A percentile compares a stretch with the other conserved stretches of the same genome.
Conservation (phyloP, 2,329 filamentous ascomycete species). For the Xylaria sp. region DNA sequence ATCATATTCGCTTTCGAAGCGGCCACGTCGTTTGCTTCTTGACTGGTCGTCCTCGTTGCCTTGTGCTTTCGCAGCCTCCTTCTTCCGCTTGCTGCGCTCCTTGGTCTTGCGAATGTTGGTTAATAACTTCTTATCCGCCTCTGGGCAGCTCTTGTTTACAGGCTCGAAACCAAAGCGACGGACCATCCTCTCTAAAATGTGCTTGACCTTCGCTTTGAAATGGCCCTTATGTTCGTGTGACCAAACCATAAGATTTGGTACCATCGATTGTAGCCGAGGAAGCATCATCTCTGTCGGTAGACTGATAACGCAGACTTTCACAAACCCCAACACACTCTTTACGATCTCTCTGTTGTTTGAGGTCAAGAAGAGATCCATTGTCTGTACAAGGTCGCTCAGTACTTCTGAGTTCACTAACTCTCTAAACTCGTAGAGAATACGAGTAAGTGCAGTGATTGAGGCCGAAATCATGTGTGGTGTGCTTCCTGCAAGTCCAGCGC, state of each 20-base stretch:
- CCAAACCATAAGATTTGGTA: conserved; percentile 95
- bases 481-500: conserved; percentile 89
- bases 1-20: conserved; percentile 93
- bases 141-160: conserved; percentile 83
- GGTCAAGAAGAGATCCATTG: conserved; percentile 94
- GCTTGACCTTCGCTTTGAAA: conserved; percentile 97
- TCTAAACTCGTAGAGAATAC: conserved; percentile 94
- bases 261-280: conserved; percentile 78
- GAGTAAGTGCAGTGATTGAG: conserved; percentile 92
- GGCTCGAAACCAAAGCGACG: conserved; percentile 86
- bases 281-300: conserved; percentile 83
- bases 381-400: conserved; percentile 86
- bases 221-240: conserved; percentile 98
- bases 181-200: conserved; percentile 94
- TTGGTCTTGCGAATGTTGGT: conserved; percentile 95
- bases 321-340: conserved; percentile 91
- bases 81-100: conserved; percentile 90
- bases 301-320: conserved; percentile 93
- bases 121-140: conserved; percentile 88
- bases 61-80: conserved; percentile 72
- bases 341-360: conserved; percentile 98
- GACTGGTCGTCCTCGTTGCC: conserved; percentile 66
- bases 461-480: conserved; percentile 98
- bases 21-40: conserved; percentile 63
- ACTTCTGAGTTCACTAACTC: conserved; percentile 74